Evolutionary conservation across 2,329 filamentous ascomycete species (phyloP).

Genomic region (Aphanocladium album): DNA sequence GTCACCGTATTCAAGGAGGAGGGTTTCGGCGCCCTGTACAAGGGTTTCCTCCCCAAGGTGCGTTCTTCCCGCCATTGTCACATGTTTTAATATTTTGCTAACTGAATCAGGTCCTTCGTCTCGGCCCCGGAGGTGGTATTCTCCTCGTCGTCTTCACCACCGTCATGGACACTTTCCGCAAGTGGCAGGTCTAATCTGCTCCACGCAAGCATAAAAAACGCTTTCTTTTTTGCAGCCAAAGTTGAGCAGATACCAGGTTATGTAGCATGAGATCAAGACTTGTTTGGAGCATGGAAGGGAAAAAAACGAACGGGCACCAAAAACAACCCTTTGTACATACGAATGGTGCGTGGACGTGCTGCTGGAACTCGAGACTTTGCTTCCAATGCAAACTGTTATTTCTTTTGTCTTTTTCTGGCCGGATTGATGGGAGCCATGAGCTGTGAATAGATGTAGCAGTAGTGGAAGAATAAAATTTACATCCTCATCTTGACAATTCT

Average conservation of each 20-base stretch:
- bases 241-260: background rate
- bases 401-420: background rate
- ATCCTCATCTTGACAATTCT: background rate
- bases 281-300: background rate
- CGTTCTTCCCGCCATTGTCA: conserved; percentile 39
- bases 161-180: conserved; percentile 89
- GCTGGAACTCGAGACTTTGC: background rate
- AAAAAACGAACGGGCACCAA: background rate
- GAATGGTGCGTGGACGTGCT: background rate
- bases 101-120: conserved; percentile 35
- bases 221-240: background rate
- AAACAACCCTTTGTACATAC: conserved; percentile 2
- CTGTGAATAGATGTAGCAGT: background rate
- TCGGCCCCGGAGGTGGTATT: conserved; percentile 58
- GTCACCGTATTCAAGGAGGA: conserved; percentile 88
- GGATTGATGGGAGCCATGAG: background rate
- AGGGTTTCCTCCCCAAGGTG: conserved; percentile 97
- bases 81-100: background rate
- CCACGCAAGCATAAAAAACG: background rate
- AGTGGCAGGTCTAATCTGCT: conserved; percentile 30
- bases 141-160: conserved; percentile 82
- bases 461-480: background rate
- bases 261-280: conserved; percentile 4
- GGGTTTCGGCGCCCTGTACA: conserved; percentile 88
- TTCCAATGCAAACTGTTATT: background rate